Evolutionary conservation across 441 rosid genomes (phyloP).

Genomic region (Croton setiger): DNA sequence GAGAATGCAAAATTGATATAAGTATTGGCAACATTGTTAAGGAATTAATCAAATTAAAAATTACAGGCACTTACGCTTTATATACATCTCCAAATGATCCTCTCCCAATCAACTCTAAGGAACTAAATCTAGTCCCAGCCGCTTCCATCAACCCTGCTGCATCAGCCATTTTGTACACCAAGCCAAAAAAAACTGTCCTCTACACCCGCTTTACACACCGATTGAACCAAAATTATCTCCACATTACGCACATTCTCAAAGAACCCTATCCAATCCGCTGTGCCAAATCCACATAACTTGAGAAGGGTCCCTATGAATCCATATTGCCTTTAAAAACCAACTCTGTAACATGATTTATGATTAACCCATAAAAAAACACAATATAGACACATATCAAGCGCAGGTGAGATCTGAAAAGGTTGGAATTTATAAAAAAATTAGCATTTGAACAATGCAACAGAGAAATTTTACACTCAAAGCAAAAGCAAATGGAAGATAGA

Average conservation of each 20-base stretch:
- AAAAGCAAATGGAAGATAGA: slow-evolving; percentile 12
- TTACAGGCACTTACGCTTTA: slow-evolving; percentile 73
- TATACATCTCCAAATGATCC: slow-evolving; percentile 99
- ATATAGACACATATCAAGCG: slow-evolving; percentile 19
- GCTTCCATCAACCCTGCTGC: slow-evolving; percentile 81
- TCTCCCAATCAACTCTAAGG: slow-evolving; percentile 84
- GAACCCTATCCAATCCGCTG: slow-evolving; percentile 21
- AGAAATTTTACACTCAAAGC: slow-evolving; percentile 60
- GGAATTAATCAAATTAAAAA: slow-evolving; percentile 9
- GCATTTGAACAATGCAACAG: slow-evolving; percentile 25
- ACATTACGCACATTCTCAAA: slow-evolving; percentile 27
- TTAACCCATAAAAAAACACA: slow-evolving; percentile 10
- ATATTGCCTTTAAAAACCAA: slow-evolving; percentile 11
- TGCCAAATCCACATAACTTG: not conserved
- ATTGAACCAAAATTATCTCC: slow-evolving; percentile 19
- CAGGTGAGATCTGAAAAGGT: slow-evolving; percentile 25
- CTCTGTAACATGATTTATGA: slow-evolving; percentile 9
- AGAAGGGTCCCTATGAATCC: slow-evolving; percentile 21
- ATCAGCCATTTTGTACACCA: slow-evolving; percentile 62
- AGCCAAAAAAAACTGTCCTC: slow-evolving; percentile 16
- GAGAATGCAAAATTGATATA: not conserved
- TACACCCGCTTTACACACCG: slow-evolving; percentile 21
- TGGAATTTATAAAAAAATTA: not conserved
- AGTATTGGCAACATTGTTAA: slow-evolving; percentile 9
- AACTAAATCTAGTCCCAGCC: slow-evolving; percentile 78